Conservation (phyloP, 2,329 filamentous ascomycete genomes). For the Colletotrichum sp. region DNA sequence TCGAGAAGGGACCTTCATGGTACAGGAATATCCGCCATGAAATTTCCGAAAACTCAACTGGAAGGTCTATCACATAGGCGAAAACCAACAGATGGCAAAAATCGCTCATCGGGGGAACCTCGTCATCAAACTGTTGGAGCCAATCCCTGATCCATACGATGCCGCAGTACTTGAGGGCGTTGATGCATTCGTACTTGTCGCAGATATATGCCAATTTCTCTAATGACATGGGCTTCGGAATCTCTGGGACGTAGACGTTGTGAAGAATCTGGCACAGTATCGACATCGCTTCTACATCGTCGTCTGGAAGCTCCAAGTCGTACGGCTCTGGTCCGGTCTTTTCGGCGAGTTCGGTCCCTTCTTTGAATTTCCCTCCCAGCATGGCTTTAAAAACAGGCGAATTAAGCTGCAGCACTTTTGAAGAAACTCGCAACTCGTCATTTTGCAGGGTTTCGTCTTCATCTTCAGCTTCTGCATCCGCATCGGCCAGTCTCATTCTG, state of each 20-base stretch:
- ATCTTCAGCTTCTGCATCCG: neutral
- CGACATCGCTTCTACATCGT: constrained; percentile 32
- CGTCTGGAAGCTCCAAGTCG: constrained; percentile 27
- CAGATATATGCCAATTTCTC: constrained; percentile 30
- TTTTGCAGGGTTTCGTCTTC: neutral
- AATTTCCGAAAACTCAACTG: constrained; percentile 18
- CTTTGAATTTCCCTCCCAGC: constrained; percentile 25
- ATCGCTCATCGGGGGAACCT: constrained; percentile 12
- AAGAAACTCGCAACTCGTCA: constrained; percentile 19
- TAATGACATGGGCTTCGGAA: constrained; percentile 27
- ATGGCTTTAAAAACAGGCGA: constrained; percentile 31
- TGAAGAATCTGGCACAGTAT: constrained; percentile 37
- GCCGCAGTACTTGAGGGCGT: constrained; percentile 20
- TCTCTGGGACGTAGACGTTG: constrained; percentile 27
- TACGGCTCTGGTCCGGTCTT: neutral
- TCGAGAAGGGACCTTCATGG: constrained; percentile 20
- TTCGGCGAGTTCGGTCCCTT: constrained; percentile 19
- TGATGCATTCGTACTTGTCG: constrained; percentile 28
- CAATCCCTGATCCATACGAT: constrained; percentile 22
- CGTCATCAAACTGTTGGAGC: constrained; percentile 13
- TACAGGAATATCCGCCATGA: constrained; percentile 21
- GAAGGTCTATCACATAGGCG: constrained; percentile 21
- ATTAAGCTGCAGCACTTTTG: constrained; percentile 25
- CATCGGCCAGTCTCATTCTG: neutral
- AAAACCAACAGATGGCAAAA: constrained; percentile 23